Percentiles rank a stretch among this genome's conserved stretches.
phyloP scores from a whole-genome alignment of 345 rosid species.

The Hibiscus tridactylites region DNA sequence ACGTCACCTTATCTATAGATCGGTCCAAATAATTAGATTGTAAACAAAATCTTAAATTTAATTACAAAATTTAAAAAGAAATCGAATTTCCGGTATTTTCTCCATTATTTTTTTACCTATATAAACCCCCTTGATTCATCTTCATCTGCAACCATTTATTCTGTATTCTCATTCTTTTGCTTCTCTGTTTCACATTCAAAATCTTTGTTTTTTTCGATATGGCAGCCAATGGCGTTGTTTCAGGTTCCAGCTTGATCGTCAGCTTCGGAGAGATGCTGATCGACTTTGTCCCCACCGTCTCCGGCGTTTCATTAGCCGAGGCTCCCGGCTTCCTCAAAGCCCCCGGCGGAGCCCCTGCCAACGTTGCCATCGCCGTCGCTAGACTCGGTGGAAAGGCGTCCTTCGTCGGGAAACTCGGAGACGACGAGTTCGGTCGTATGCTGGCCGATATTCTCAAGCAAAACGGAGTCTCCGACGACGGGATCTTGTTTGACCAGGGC shows the following conservation, averaged over 20 bases:
- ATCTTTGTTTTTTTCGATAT: neutral
- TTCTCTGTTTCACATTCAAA: neutral
- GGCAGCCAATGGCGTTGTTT: slow-evolving; percentile 29
- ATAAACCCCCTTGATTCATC: neutral
- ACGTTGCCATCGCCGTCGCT: slow-evolving; percentile 87
- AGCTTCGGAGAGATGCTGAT: slow-evolving; percentile 98
- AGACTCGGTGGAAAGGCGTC: slow-evolving; percentile 75
- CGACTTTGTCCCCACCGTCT: slow-evolving; percentile 87
- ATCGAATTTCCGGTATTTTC: neutral
- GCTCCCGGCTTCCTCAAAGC: slow-evolving; percentile 95
- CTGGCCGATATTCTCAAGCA: slow-evolving; percentile 87
- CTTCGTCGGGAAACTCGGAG: slow-evolving; percentile 90
- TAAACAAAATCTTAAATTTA: too few species aligned
- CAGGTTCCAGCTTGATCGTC: slow-evolving; percentile 48
- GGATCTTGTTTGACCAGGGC: slow-evolving; percentile 80
- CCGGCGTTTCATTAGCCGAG: slow-evolving; percentile 96
- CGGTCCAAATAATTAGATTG: too few species aligned
- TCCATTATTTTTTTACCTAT: neutral
- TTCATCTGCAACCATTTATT: neutral
- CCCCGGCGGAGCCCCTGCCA: slow-evolving; percentile 97
- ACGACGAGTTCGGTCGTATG: slow-evolving; percentile 94
- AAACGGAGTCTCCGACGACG: slow-evolving; percentile 60
- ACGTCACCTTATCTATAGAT: too few species aligned
- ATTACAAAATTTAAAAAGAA: neutral
- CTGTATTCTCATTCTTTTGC: neutral